Percentiles rank a stretch among this genome's conserved stretches.
Evolutionary conservation across 2,329 filamentous ascomycete species (phyloP).

Genomic region (Aureobasidium sp.): DNA sequence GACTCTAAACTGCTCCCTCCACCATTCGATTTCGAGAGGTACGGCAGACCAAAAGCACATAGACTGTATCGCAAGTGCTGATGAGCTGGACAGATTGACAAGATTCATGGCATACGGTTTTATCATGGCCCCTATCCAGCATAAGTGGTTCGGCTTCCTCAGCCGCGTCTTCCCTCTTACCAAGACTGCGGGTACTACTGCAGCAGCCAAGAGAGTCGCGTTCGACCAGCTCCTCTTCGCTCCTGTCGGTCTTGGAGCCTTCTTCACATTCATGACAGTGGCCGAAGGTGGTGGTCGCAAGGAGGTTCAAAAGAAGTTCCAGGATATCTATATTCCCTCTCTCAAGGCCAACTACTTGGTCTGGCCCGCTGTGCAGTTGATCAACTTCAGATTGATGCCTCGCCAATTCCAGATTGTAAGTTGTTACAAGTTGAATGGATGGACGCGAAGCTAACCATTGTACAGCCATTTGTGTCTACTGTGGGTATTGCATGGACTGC

Average conservation of each 20-base stretch:
- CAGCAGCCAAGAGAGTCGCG: constrained; percentile 81
- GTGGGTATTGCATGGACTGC: constrained; percentile 97
- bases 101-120: constrained; percentile 98
- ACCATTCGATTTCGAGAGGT: constrained; percentile 80
- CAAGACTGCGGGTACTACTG: constrained; percentile 64
- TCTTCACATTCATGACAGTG: constrained; percentile 95
- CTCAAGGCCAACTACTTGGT: constrained; percentile 93
- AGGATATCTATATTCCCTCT: constrained; percentile 88
- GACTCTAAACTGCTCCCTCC: constrained; percentile 58
- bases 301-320: constrained; percentile 75
- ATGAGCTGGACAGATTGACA: constrained; percentile 53
- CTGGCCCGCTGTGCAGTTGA: constrained; percentile 91
- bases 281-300: constrained; percentile 83
- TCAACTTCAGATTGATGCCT: constrained; percentile 94
- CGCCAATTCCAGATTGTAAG: constrained; percentile 93
- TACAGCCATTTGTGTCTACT: constrained; percentile 87
- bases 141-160: constrained; percentile 90
- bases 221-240: constrained; percentile 93
- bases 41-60: not conserved
- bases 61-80: not conserved
- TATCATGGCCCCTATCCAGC: constrained; percentile 89
- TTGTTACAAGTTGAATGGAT: constrained; percentile 22
- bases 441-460: constrained; percentile 15
- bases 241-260: constrained; percentile 75
- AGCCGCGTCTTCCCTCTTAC: constrained; percentile 76